phyloP scores from a whole-genome alignment of 345 rosid species.

The Ricinus communis region DNA sequence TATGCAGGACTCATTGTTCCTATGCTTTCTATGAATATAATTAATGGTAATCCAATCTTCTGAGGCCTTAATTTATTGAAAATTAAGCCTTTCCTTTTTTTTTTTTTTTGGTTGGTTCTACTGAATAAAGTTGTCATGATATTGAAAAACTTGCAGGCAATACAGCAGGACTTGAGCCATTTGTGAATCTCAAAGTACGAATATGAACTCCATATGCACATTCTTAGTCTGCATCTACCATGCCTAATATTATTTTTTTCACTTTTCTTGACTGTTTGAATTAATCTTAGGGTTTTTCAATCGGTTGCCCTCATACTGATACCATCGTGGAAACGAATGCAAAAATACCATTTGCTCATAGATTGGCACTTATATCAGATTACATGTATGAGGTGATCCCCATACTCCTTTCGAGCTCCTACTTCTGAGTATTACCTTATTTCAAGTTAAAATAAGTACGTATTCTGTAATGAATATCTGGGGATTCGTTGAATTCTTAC shows the following conservation, averaged over 20 bases:
- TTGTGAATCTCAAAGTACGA: constrained; percentile 5
- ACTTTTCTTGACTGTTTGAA: neutral
- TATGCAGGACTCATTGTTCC: constrained; percentile 5
- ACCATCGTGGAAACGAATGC: constrained; percentile 25
- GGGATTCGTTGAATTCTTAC: too few relatives aligned
- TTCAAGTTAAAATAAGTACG: too few relatives aligned
- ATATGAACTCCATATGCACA: too few relatives aligned
- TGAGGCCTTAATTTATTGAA: too few relatives aligned
- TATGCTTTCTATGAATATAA: neutral
- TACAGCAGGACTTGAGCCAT: neutral
- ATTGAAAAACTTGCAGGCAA: constrained; percentile 13
- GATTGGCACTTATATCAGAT: constrained; percentile 24
- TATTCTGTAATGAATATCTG: too few relatives aligned
- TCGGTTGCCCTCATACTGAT: constrained; percentile 32
- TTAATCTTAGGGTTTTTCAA: constrained; percentile 19
- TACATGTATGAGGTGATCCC: constrained; percentile 18
- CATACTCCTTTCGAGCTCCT: neutral
- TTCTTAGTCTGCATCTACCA: neutral
- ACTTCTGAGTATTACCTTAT: too few relatives aligned
- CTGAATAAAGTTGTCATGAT: too few relatives aligned
- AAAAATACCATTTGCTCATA: constrained; percentile 27
- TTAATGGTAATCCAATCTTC: neutral
- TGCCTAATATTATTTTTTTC: neutral
- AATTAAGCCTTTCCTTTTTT: too few relatives aligned
- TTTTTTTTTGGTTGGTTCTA: neutral